These are phyloP conservation scores for Zymoseptoria ardabiliae DNA, from an alignment of 2,329 filamentous ascomycete species.

Conservation along the genomic window DNA sequence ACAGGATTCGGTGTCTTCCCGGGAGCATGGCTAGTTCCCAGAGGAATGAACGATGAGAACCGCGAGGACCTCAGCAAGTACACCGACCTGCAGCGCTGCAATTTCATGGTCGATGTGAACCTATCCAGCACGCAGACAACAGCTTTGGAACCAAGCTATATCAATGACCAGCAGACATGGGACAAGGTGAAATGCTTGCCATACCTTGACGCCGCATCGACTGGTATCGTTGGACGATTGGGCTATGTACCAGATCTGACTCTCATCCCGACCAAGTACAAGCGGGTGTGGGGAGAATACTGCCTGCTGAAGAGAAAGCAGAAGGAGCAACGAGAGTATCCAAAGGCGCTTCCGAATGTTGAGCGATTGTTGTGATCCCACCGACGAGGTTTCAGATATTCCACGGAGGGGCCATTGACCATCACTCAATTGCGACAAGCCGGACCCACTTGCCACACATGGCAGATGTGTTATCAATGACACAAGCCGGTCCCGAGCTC, in stretches of 20 bases:
- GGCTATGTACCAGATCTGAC: constrained; percentile 72
- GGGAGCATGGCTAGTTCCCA: constrained; percentile 75
- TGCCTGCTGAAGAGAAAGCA: constrained; percentile 61
- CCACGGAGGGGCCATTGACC: neutral
- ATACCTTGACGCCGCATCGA: constrained; percentile 75
- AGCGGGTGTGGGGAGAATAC: constrained; percentile 78
- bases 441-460: neutral
- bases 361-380: constrained; percentile 11
- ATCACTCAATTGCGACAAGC: neutral
- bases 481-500: too few species aligned
- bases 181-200: constrained; percentile 64
- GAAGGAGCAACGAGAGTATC: neutral
- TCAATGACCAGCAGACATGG: constrained; percentile 69
- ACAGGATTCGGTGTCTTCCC: constrained; percentile 62
- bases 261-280: constrained; percentile 61
- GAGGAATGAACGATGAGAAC: constrained; percentile 88
- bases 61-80: constrained; percentile 83
- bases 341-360: constrained; percentile 9
- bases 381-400: neutral
- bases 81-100: constrained; percentile 64
- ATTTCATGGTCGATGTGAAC: constrained; percentile 81
- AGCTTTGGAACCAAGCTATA: constrained; percentile 70
- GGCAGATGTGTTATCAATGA: neutral
- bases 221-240: constrained; percentile 64
- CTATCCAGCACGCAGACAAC: constrained; percentile 57